Conservation (phyloP, 2,329 filamentous ascomycete genomes). For the Trichoderma cornu-damae region DNA sequence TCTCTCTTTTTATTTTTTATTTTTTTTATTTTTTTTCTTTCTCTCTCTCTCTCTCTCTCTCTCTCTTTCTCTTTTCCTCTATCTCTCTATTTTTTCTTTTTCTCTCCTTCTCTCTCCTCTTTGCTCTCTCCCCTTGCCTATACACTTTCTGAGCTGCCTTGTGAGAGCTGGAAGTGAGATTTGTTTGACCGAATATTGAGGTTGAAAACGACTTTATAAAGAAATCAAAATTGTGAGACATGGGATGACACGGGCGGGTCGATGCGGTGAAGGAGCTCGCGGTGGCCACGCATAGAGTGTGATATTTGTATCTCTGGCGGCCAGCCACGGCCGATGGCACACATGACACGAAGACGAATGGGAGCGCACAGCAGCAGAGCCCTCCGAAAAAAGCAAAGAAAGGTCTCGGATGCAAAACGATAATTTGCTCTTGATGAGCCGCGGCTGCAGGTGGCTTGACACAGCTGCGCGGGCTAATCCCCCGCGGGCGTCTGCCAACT, state of each 20-base stretch:
- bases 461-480: background rate
- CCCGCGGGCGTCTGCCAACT: background rate
- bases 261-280: background rate
- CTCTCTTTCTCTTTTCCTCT: background rate
- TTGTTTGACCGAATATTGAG: too few species aligned
- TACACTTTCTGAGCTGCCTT: too few species aligned
- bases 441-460: conserved; percentile 9
- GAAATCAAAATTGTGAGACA: background rate
- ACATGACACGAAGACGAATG: conserved; percentile 1
- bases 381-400: background rate
- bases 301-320: conserved; percentile 1
- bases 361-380: background rate
- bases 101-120: background rate
- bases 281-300: background rate
- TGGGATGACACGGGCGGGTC: background rate
- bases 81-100: background rate
- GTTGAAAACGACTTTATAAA: background rate
- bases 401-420: conserved; percentile 12
- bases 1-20: background rate
- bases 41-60: background rate
- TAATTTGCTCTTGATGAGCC: conserved; percentile 2
- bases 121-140: too few species aligned
- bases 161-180: background rate
- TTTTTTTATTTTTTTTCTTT: background rate
- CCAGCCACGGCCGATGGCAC: background rate